Conservation (phyloP, 2,329 filamentous ascomycete genomes). For the Cytospora piceicola region DNA sequence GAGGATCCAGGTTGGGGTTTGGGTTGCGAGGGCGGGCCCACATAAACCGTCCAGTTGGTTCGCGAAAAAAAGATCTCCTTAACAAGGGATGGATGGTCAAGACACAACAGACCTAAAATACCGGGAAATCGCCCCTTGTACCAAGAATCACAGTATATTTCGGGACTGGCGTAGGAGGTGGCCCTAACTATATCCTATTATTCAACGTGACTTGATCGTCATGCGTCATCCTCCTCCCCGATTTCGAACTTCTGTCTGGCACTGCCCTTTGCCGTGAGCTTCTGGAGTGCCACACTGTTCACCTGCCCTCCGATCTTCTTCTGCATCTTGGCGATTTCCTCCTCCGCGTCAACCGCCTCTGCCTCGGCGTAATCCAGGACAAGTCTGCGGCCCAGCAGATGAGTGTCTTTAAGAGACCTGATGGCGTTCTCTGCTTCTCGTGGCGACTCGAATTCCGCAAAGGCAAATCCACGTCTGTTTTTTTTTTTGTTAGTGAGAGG, state of each 20-base stretch:
- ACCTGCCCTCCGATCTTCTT: conserved; percentile 90
- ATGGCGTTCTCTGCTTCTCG: conserved; percentile 89
- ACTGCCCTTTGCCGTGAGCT: conserved; percentile 70
- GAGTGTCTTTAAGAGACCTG: conserved; percentile 87
- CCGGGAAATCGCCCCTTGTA: conserved; percentile 16
- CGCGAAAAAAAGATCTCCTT: conserved; percentile 24
- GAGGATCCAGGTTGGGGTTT: conserved; percentile 16
- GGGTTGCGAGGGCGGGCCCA: conserved; percentile 17
- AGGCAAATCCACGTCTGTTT: conserved; percentile 79
- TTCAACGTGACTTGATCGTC: conserved; percentile 30
- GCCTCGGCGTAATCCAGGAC: conserved; percentile 91
- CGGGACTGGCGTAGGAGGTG: conserved; percentile 15
- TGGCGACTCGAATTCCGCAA: conserved; percentile 91
- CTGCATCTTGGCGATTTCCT: conserved; percentile 96
- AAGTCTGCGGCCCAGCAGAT: conserved; percentile 85
- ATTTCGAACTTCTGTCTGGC: conserved; percentile 84
- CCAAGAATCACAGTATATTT: conserved; percentile 18
- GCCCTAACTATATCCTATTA: conserved; percentile 25
- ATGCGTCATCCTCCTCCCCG: conserved; percentile 63
- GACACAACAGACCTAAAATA: conserved; percentile 28
- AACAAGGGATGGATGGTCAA: conserved; percentile 31
- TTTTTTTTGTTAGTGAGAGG: conserved; percentile 13
- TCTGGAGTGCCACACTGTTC: conserved; percentile 87
- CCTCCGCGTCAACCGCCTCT: conserved; percentile 88
- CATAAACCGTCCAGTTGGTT: conserved; percentile 26